Conservation (phyloP, 805 yeast species). For the Myxozyma melibiosi region DNA sequence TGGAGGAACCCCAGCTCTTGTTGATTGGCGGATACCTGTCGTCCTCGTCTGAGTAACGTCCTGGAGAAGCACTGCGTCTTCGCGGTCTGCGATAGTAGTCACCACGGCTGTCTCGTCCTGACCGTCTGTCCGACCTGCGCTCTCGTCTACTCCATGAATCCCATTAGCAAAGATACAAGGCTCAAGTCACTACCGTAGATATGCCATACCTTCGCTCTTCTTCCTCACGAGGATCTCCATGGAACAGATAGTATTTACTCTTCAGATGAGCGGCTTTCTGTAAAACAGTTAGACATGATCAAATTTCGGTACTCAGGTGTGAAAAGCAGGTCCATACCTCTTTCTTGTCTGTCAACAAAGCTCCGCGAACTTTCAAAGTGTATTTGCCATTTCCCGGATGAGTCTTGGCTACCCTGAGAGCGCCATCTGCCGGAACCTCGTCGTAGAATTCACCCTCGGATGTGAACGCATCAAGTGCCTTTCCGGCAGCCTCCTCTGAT, state of each 20-base stretch:
- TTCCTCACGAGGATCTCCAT: conserved; percentile 61
- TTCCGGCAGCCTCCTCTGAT: conserved; percentile 33
- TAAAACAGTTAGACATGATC: not conserved
- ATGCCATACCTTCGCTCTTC: conserved; percentile 10
- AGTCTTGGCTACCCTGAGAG: conserved; percentile 40
- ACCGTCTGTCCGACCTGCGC: not conserved
- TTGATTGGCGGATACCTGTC: conserved; percentile 11
- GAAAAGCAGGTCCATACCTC: conserved; percentile 22
- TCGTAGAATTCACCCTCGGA: conserved; percentile 36
- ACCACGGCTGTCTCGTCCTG: conserved; percentile 5
- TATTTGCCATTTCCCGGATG: conserved; percentile 37
- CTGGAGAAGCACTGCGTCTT: conserved; percentile 25
- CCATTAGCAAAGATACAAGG: not conserved
- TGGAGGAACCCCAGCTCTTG: conserved; percentile 9
- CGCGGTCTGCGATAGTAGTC: conserved; percentile 4
- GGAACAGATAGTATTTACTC: conserved; percentile 62
- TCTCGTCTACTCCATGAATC: not conserved
- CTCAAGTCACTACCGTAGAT: too few species aligned
- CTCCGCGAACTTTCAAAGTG: conserved; percentile 18
- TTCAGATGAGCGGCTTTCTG: conserved; percentile 54
- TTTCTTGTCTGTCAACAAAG: conserved; percentile 22
- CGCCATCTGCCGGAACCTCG: conserved; percentile 23
- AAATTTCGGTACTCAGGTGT: too few species aligned
- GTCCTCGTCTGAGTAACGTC: conserved; percentile 12
- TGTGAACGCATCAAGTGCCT: conserved; percentile 33